These are phyloP conservation scores for Melampsora americana DNA, from an alignment of 1,284 basidiomycete species.

Conservation along the genomic window DNA sequence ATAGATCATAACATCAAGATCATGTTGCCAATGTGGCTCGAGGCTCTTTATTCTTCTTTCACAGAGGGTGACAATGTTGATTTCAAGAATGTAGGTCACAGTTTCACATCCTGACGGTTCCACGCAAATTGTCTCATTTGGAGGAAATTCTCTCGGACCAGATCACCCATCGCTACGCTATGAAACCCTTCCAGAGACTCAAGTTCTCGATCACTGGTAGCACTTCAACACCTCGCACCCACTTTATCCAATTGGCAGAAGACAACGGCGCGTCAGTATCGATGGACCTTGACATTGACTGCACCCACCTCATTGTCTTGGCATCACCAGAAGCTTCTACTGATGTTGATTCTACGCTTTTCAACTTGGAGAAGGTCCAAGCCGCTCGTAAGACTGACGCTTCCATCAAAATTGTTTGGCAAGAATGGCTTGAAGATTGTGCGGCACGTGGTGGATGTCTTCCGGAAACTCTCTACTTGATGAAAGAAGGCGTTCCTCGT, in stretches of 20 bases:
- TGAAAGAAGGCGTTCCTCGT: constrained; percentile 27
- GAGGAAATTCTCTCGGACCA: background rate
- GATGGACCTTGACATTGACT: constrained; percentile 26
- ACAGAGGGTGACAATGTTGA: constrained; percentile 39
- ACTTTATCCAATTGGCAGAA: constrained; percentile 36
- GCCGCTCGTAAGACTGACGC: constrained; percentile 24
- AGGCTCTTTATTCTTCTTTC: constrained; percentile 39
- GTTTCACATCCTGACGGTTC: background rate
- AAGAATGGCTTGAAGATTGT: constrained; percentile 40
- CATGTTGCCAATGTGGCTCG: constrained; percentile 42
- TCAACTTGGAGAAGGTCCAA: constrained; percentile 36
- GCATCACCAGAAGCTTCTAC: constrained; percentile 14
- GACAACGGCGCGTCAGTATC: constrained; percentile 36
- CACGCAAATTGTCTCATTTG: no score
- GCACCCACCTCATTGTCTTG: constrained; percentile 41
- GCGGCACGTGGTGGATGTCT: constrained; percentile 30
- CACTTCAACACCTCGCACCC: constrained; percentile 19
- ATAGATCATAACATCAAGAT: constrained; percentile 21
- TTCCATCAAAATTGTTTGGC: constrained; percentile 40
- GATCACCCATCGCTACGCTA: constrained; percentile 30
- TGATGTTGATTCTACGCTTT: constrained; percentile 22
- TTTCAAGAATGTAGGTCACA: constrained; percentile 23
- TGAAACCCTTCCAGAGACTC: constrained; percentile 37
- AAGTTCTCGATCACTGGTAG: constrained; percentile 36
- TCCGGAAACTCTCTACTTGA: constrained; percentile 31